phyloP scores from a whole-genome alignment of 148 eudicot species.

The Talinum fruticosum region DNA sequence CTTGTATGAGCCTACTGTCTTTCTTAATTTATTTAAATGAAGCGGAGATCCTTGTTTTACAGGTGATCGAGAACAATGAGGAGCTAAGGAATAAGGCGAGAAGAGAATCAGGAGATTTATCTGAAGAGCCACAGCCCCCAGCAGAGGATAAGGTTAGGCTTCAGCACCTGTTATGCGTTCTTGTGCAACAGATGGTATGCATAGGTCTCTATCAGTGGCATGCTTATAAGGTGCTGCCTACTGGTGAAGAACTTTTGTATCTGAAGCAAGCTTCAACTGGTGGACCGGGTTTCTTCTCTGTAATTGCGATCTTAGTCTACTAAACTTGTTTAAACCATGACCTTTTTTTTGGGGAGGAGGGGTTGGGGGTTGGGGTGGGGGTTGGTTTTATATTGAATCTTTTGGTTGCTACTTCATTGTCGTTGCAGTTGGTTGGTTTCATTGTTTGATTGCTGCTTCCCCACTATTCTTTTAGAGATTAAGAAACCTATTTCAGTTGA shows the following conservation, averaged over 20 bases:
- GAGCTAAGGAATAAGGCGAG: conserved; percentile 50
- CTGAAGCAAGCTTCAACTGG: no score
- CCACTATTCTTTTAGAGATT: not conserved
- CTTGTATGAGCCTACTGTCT: not conserved
- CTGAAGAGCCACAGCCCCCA: conserved; percentile 48
- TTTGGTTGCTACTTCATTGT: not conserved
- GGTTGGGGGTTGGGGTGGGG: no score
- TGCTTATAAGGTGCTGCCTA: no score
- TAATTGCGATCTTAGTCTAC: no score
- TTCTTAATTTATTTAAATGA: not conserved
- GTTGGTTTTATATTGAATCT: not conserved
- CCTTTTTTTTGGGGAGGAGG: no score
- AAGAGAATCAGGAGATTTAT: conserved; percentile 42
- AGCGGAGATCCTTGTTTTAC: conserved; percentile 14
- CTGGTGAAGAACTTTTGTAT: no score
- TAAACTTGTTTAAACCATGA: no score
- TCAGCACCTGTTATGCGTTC: conserved; percentile 5
- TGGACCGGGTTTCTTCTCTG: no score
- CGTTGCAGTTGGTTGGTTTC: not conserved
- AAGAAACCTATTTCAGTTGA: not conserved
- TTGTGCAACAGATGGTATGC: conserved; percentile 5
- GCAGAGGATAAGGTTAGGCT: conserved; percentile 72
- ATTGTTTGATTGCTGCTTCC: not conserved
- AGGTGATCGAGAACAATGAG: conserved; percentile 76
- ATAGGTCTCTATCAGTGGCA: no score